Conservation (phyloP, 2,329 filamentous ascomycete species). For the Neonectria sp. region DNA sequence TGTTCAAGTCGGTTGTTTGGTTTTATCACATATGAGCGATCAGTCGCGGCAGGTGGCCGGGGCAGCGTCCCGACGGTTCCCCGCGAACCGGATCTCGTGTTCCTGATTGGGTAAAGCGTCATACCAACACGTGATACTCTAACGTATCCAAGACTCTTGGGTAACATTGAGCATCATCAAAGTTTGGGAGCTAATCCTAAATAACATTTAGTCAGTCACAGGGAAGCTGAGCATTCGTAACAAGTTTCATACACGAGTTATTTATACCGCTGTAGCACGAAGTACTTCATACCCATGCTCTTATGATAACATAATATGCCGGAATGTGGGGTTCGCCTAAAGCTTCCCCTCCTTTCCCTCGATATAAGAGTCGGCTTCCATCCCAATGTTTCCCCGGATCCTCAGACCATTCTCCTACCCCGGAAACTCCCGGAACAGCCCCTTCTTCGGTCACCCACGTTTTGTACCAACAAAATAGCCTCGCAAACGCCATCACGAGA, state of each 20-base stretch:
- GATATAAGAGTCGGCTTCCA: slow-evolving; percentile 5
- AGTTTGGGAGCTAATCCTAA: too few relatives aligned
- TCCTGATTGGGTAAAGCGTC: neutral
- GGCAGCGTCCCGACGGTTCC: slow-evolving; percentile 11
- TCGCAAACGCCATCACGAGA: neutral
- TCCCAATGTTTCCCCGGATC: slow-evolving; percentile 1
- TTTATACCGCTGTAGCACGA: too few relatives aligned
- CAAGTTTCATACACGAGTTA: too few relatives aligned
- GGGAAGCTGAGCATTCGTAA: too few relatives aligned
- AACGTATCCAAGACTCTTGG: too few relatives aligned
- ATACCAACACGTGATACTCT: too few relatives aligned
- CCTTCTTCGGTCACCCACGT: too few relatives aligned
- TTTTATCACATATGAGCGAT: neutral
- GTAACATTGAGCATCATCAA: too few relatives aligned
- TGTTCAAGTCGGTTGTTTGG: too few relatives aligned
- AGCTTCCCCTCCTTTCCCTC: neutral
- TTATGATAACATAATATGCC: neutral
- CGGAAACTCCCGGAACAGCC: neutral
- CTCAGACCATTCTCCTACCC: neutral
- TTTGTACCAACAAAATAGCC: too few relatives aligned
- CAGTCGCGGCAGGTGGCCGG: neutral
- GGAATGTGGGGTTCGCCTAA: neutral
- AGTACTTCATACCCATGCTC: too few relatives aligned
- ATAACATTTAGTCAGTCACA: too few relatives aligned
- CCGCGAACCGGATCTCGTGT: neutral